Base-by-base conservation (phyloP, 2,329 filamentous ascomycete genomes). In the Ophiostoma tasmaniense region DNA sequence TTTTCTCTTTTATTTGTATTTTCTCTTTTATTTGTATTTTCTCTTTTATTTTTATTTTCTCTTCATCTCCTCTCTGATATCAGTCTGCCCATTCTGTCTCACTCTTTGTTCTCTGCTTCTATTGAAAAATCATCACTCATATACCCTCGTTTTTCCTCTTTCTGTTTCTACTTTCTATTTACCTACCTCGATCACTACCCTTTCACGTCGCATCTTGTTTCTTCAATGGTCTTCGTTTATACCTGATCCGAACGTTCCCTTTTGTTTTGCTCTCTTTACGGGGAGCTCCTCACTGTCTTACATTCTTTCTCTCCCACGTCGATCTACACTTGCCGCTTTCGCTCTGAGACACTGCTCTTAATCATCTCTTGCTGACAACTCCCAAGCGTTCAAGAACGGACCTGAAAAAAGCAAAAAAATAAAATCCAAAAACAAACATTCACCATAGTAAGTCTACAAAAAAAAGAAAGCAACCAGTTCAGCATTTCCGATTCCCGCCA, bases 381-480 rank as follows among this genome's bases (percentile, higher is more conserved):
- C 55, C 11, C 25, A 61, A 61, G 55, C 10, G 6, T 35, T 39
- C 20, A 55, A 69, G 50, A 65, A 64, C 62, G 17, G 17, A 2
- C 50, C 11, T 55, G n/a, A 10, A 22, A 55, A 64, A 35, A 37
- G 30, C 61, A 64, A 20, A 13, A 22, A 64, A 59, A 13, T 13
- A 8, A 7, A 22, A 17, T 50, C 13, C 17, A 17, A 39, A 39
- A 39, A 39, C 14, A 50, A 5, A 62, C 39, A 13, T 42, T 20
- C 17, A 7, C 17, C 20, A 45, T 20, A 17, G 42, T 45, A 45
- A 45, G 42, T 45, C 14, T 5, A 45, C 14, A 45, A 28, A 67
- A 35, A 92, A 89, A 85, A 85, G 89, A 59, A 59, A 30, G 8
- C 1, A 30, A 59, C 11, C 5, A 30, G 55, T 25, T 30, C 55